Base-by-base conservation (phyloP, 495 filamentous ascomycete species). In the Penicillium daleae region DNA sequence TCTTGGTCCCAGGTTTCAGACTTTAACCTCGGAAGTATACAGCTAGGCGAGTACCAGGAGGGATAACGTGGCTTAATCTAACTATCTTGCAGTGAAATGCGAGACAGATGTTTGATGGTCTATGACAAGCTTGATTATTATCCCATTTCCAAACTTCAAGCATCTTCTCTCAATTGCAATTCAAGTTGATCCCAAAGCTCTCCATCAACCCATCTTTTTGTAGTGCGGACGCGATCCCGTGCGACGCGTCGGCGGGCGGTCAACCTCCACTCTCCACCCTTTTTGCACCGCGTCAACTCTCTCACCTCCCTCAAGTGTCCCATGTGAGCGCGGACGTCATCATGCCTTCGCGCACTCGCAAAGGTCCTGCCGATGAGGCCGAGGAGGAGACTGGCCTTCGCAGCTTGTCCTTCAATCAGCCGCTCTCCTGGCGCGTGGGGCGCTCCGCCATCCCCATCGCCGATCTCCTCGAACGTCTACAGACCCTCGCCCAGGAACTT, bases 351-450 rank as follows among this genome's bases (percentile, higher is more conserved):
- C 79, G 79, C 78, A 78, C 79, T 75, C 77, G 79, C 66, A 73
- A 76, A 71, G 70, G 65, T 72, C 72, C 74, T 72, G 71, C 74
- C 64, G 69, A 73, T 63, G 69, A 73, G 63, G 64, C 74, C 32
- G 77, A 78, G 69, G 76, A 77, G 31, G 66, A 68, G 17, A 54
- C 75, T 54, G 78, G 71, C 40, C 78, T 80, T 71, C 74, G 66
- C 60, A 72, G 66, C 46, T 68, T 81, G 53, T 67, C 80, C 61
- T 97, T 98, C 84, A 87, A 94, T 67, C 90, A 97, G 69, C 83
- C 92, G 19, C 77, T 99, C 40, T 89, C 92, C 76, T 97, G 96
- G 92, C 90, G 90, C 68, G 90, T 92, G 51, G 96, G 94, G 56
- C 95, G 91, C 71, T 75, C 83, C 32, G 84, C 91, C 57, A 97